Evolutionary conservation across 495 filamentous ascomycete genomes (phyloP).

Genomic region (Opeltia flavorubescens): DNA sequence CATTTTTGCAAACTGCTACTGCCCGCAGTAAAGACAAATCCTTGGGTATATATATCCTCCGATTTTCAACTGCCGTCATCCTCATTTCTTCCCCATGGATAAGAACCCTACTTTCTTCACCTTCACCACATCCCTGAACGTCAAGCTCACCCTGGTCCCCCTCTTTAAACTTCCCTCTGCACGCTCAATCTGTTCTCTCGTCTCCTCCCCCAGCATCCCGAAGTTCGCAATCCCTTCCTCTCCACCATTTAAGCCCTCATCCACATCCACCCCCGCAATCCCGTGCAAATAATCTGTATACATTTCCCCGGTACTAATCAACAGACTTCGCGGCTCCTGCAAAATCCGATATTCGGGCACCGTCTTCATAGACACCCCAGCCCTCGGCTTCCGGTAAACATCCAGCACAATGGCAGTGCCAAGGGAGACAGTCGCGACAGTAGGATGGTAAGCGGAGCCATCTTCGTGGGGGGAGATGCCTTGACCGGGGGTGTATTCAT

Average conservation of each 20-base stretch:
- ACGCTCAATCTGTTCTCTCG: slow-evolving; percentile 29
- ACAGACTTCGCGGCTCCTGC: slow-evolving; percentile 73
- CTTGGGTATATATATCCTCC: no score
- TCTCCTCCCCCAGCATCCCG: slow-evolving; percentile 50
- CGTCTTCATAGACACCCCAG: slow-evolving; percentile 6
- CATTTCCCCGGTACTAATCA: slow-evolving; percentile 54
- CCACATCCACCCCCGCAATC: slow-evolving; percentile 42
- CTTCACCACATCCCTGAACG: slow-evolving; percentile 84
- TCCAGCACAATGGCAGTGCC: slow-evolving; percentile 66
- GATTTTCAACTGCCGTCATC: not conserved
- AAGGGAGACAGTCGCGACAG: slow-evolving; percentile 83
- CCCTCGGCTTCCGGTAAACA: slow-evolving; percentile 51
- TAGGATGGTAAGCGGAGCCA: slow-evolving; percentile 68
- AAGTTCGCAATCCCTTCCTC: slow-evolving; percentile 65
- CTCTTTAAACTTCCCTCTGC: slow-evolving; percentile 51
- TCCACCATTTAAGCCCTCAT: slow-evolving; percentile 38
- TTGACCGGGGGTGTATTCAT: slow-evolving; percentile 77
- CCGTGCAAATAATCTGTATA: slow-evolving; percentile 68
- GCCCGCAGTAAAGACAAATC: no score
- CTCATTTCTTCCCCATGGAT: slow-evolving; percentile 24
- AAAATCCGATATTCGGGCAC: slow-evolving; percentile 47
- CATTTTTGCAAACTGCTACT: not conserved
- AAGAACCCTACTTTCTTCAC: slow-evolving; percentile 59
- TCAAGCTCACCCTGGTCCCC: slow-evolving; percentile 65
- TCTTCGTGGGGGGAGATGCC: slow-evolving; percentile 98